phyloP scores from a whole-genome alignment of 129 eudicot genomes.

The Artemisia annua region DNA sequence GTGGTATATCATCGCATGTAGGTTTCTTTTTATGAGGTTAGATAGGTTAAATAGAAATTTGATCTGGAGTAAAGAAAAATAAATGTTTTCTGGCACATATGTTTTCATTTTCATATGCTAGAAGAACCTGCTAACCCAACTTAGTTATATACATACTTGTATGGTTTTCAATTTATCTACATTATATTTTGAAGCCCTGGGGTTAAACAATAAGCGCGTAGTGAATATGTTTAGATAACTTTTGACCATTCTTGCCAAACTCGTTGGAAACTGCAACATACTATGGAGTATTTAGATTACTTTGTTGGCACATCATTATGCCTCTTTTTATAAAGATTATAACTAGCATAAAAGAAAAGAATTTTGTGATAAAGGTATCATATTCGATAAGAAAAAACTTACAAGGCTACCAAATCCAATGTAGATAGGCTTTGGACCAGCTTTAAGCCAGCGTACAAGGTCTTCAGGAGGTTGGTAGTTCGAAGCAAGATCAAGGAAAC shows the following conservation, averaged over 20 bases:
- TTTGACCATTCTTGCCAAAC: not conserved
- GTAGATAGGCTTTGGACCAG: slow-evolving; percentile 97
- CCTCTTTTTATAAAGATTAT: slow-evolving; percentile 11
- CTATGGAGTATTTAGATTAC: too few relatives aligned
- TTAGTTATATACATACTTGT: not conserved
- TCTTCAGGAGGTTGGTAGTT: slow-evolving; percentile 84
- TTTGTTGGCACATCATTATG: not conserved
- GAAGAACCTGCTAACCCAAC: not conserved
- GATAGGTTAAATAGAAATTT: not conserved
- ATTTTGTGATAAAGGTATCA: not conserved
- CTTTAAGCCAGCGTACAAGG: slow-evolving; percentile 84
- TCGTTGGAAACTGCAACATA: not conserved
- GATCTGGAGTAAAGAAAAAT: not conserved
- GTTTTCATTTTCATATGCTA: not conserved
- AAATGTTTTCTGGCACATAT: not conserved
- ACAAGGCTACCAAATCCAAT: slow-evolving; percentile 99
- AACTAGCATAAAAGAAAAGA: slow-evolving; percentile 3
- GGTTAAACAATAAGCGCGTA: not conserved
- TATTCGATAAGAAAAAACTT: slow-evolving; percentile 34
- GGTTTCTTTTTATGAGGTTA: not conserved
- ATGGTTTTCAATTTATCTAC: not conserved
- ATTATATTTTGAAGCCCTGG: not conserved
- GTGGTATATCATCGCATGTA: not conserved
- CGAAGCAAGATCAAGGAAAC: slow-evolving; percentile 99
- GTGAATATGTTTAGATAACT: too few relatives aligned